Conservation (phyloP, 2,329 filamentous ascomycete genomes). For the Graphium sp. region DNA sequence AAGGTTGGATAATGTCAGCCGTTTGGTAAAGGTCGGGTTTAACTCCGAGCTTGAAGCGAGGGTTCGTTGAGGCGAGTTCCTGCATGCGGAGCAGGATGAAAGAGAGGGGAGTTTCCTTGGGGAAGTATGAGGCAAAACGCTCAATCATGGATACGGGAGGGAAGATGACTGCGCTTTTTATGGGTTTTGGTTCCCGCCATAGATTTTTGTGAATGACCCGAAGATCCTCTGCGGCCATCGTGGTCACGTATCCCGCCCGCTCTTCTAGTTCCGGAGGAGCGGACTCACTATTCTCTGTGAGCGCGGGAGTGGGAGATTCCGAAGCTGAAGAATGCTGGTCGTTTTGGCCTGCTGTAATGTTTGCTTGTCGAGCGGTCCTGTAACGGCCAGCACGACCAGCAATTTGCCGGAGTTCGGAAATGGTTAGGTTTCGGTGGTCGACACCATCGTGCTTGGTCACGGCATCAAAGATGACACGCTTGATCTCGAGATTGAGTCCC, state of each 20-base stretch:
- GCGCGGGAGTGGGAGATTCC: no score
- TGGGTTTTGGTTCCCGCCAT: slow-evolving; percentile 40
- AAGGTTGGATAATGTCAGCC: slow-evolving; percentile 58
- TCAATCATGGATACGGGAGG: slow-evolving; percentile 58
- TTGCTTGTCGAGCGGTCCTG: slow-evolving; percentile 47
- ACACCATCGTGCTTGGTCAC: slow-evolving; percentile 54
- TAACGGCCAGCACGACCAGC: slow-evolving; percentile 83
- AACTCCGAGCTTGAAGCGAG: slow-evolving; percentile 51
- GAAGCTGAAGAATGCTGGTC: neutral
- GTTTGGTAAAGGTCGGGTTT: slow-evolving; percentile 41
- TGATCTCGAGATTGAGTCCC: slow-evolving; percentile 87
- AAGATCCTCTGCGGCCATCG: slow-evolving; percentile 57
- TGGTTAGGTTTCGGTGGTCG: slow-evolving; percentile 37
- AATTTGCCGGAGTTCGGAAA: slow-evolving; percentile 86
- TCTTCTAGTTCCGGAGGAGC: slow-evolving; percentile 10
- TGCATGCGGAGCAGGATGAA: slow-evolving; percentile 66
- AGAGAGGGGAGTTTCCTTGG: slow-evolving; percentile 61
- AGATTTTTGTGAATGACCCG: slow-evolving; percentile 45
- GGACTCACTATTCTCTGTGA: slow-evolving; percentile 4
- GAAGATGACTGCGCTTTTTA: slow-evolving; percentile 55
- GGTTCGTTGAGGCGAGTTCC: slow-evolving; percentile 46
- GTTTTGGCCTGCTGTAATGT: no score
- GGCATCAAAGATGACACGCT: slow-evolving; percentile 75
- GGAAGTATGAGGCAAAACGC: slow-evolving; percentile 68
- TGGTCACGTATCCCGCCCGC: slow-evolving; percentile 62